Conservation (phyloP, 768 basidiomycete species). For the Zangia roseola region DNA sequence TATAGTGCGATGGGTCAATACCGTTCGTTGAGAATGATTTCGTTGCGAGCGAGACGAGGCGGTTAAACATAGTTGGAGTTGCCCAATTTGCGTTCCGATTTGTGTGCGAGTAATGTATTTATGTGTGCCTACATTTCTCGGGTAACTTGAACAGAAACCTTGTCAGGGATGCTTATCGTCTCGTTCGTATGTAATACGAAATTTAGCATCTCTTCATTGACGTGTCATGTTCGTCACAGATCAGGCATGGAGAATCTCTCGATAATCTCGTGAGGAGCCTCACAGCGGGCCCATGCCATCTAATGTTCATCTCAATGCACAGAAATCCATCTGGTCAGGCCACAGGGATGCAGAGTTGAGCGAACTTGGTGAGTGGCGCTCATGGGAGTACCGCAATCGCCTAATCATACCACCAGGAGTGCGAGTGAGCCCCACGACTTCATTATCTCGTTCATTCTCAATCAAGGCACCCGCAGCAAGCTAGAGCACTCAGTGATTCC, state of each 20-base stretch:
- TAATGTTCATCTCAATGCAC: neutral
- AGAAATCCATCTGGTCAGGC: conserved; percentile 67
- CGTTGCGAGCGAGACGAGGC: conserved; percentile 22
- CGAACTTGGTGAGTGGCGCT: conserved; percentile 57
- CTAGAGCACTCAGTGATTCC: conserved; percentile 57
- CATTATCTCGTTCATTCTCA: neutral
- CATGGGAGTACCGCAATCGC: neutral
- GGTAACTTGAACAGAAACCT: no score
- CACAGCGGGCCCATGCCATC: neutral
- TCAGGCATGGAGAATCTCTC: conserved; percentile 75
- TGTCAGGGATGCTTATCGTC: conserved; percentile 23
- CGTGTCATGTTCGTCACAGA: conserved; percentile 34
- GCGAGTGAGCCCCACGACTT: conserved; percentile 40
- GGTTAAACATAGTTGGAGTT: conserved; percentile 22
- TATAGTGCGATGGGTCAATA: conserved; percentile 41
- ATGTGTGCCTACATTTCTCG: no score
- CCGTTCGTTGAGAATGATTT: conserved; percentile 16
- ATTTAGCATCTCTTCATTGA: neutral
- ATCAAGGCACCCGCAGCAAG: conserved; percentile 45
- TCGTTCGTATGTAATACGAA: conserved; percentile 23
- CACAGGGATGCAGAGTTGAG: conserved; percentile 72
- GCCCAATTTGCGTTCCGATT: no score
- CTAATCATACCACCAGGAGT: conserved; percentile 41
- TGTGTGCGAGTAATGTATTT: no score
- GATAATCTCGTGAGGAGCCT: conserved; percentile 61